Conservation (phyloP, 148 eudicot species). For the Silene latifolia region DNA sequence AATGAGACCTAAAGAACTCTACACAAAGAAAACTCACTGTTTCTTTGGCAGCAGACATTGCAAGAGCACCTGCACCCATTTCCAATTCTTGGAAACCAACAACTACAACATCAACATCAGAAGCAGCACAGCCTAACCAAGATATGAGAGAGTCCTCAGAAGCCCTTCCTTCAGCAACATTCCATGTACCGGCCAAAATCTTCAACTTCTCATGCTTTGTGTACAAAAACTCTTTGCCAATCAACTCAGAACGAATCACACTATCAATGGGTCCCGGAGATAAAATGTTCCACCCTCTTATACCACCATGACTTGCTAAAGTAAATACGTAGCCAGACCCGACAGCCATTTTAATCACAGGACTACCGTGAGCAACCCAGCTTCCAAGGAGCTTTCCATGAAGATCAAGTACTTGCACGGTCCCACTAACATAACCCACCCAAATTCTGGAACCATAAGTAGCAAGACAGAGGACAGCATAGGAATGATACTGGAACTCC, state of each 20-base stretch:
- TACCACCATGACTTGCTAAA: conserved; percentile 90
- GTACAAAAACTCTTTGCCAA: conserved; percentile 71
- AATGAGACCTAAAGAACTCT: neutral
- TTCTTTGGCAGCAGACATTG: conserved; percentile 99
- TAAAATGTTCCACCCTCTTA: conserved; percentile 82
- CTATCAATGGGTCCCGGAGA: conserved; percentile 85
- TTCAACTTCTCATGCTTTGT: conserved; percentile 71
- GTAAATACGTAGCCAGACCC: conserved; percentile 70
- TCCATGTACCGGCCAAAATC: conserved; percentile 94
- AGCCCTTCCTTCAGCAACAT: conserved; percentile 92
- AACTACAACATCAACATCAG: conserved; percentile 64
- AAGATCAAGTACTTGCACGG: conserved; percentile 68
- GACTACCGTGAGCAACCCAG: conserved; percentile 72
- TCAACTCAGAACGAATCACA: conserved; percentile 62
- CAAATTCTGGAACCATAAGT: conserved; percentile 76
- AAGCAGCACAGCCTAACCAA: conserved; percentile 81
- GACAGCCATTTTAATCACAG: conserved; percentile 65
- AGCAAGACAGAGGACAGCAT: conserved; percentile 65
- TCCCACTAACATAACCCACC: conserved; percentile 86
- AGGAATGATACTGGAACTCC: conserved; percentile 60
- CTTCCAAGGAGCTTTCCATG: conserved; percentile 68
- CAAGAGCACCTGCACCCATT: conserved; percentile 99
- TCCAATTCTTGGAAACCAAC: conserved; percentile 97
- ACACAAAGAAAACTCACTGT: conserved; percentile 45
- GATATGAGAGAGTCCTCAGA: conserved; percentile 77